Evolutionary conservation across 257 asterid species (phyloP), one percentile per base, ranked within the genome.

Genomic region (Ophiorrhiza pumila): DNA sequence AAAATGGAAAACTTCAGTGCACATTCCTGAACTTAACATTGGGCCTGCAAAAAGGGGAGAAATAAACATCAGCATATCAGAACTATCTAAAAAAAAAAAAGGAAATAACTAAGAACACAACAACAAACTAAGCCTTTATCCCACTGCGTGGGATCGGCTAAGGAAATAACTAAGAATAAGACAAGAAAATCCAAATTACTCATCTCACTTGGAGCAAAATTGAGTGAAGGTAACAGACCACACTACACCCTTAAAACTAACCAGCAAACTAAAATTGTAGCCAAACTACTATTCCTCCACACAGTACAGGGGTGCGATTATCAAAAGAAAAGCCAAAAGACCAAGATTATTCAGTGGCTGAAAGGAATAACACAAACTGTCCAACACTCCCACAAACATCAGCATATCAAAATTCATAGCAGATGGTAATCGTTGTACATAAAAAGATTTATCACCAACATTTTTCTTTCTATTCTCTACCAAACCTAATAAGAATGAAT

Each of bases 1-100:
- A 46, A 95, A 95, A 84, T 92, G 97, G 94, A 95, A 95, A 23
- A 92, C 99, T 81, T 95, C 98, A 15, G 90, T 88, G 76, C 99
- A 95, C 99, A 90, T 86, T 71, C 96, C 99, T 3, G 97, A 85
- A 47, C 95, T 91, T 77, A 95, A 78, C 97, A 95, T 87, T 53
- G 98, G 97, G 52, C 96, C 98, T 95, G 87, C 76, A 74, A 49
- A 79, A 46, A 66, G 63, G 22, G 43, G 50, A 63, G 27, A 43
- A 71, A 25, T 17, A 25, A 4, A 3, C 23, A 53, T 76, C 31
- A 76, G 10, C 10, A 45, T 39, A 52, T 56, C 55, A 27, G 53
- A 59, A 14, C 11, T 32, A 59, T 43, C 7, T 43, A 61, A 73
- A 50, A 47, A n/a, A 17, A n/a, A 50, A 31, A 22, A 71, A 25